Base-by-base conservation (phyloP, 1,284 basidiomycete species). In the Ustilago sp. region DNA sequence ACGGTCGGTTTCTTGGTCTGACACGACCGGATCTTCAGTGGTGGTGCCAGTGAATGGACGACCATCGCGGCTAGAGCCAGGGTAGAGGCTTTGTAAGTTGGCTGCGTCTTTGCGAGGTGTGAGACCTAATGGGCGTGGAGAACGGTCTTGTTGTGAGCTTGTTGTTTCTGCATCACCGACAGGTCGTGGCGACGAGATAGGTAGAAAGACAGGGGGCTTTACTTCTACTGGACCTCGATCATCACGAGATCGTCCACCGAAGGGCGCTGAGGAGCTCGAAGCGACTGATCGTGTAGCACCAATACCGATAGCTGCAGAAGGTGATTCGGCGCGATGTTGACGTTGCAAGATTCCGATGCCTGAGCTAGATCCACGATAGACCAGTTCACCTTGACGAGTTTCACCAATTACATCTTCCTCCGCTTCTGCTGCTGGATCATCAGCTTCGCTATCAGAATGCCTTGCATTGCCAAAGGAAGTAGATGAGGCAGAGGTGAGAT, bases 351-450 rank as follows among this genome's bases (percentile, higher is more conserved):
- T 77, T 15, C 79, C 77, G 36, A 82, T 83, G 8, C 80, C 82
- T 8, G 78, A 80, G 52, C 77, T 80, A 2, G 79, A 79, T 3
- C 81, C 81, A n/a, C 80, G 76, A 47, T 82, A 80, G n/a, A 75
- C 71, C 6, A 80, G 67, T 43, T 81, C 77, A 15, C 81, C 81
- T 35, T 69, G 63, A 31, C 68, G 62, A 4, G 77, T 77, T 34
- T 76, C 74, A 17, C 74, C 74, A 39, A 77, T 73, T 17, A 73
- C 77, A 53, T 73, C 70, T 34, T 73, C 77, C n/a, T 70, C 74
- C 9, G 56, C 65, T 32, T 79, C 76, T 2, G 57, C 60, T 19
- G 63, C 59, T 8, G 17, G 54, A n/a, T 74, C 69, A 12, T 64
- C 77, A 2, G 60, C 63, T 8, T 66, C 67, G 17, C 43, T 59